These are phyloP conservation scores for Elongisporangium anandrum DNA, from an alignment of 352 stramenopile genomes.

Conservation along the genomic window DNA sequence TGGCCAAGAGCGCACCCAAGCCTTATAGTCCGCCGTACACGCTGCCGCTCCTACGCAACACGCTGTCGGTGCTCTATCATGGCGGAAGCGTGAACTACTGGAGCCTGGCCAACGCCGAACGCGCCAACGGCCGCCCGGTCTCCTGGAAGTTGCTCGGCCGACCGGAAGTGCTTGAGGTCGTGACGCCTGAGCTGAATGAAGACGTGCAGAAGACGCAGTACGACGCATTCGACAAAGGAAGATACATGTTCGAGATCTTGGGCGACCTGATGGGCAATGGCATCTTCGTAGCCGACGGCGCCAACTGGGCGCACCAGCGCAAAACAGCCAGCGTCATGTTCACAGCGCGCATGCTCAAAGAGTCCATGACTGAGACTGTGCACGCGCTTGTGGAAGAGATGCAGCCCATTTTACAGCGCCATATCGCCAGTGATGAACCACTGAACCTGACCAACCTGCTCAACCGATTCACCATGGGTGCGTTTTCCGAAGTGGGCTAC, in stretches of 20 bases:
- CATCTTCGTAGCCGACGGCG: slow-evolving; percentile 73
- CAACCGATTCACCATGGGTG: slow-evolving; percentile 7
- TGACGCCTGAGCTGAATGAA: slow-evolving; percentile 24
- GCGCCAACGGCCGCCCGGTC: slow-evolving; percentile 6
- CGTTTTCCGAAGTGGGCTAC: slow-evolving; percentile 11
- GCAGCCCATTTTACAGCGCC: not conserved
- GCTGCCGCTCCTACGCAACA: slow-evolving; percentile 27
- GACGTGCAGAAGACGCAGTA: slow-evolving; percentile 43
- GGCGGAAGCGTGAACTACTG: no score
- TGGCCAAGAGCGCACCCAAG: no score
- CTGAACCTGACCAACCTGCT: slow-evolving; percentile 6
- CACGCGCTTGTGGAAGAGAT: not conserved
- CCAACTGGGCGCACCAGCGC: slow-evolving; percentile 65
- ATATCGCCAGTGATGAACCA: not conserved
- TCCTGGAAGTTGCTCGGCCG: slow-evolving; percentile 4
- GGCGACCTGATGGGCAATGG: slow-evolving; percentile 67
- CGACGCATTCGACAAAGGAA: slow-evolving; percentile 54
- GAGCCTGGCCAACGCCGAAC: not conserved
- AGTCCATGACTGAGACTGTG: not conserved
- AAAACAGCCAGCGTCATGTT: slow-evolving; percentile 21
- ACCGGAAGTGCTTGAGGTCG: slow-evolving; percentile 32
- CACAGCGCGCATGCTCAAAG: not conserved
- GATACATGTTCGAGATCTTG: slow-evolving; percentile 33
- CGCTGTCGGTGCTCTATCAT: slow-evolving; percentile 5
- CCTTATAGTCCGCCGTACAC: slow-evolving; percentile 18